phyloP scores from a whole-genome alignment of 1,139 yeast species.

The Yamadazyma aaseri region DNA sequence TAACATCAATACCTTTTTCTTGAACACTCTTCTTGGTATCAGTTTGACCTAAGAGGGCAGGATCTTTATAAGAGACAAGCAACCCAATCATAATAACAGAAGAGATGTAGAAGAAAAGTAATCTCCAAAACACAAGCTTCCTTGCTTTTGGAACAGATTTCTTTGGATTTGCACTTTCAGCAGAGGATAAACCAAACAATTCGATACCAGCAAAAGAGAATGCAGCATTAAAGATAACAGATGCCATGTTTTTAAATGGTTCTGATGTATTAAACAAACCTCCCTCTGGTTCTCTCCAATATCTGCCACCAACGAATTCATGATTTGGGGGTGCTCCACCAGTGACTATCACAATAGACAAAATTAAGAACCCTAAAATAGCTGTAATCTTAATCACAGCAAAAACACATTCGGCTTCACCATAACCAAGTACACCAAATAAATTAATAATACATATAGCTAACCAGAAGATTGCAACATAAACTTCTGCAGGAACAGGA shows the following conservation, averaged over 20 bases:
- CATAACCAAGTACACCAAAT: slow-evolving; percentile 38
- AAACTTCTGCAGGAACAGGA: slow-evolving; percentile 27
- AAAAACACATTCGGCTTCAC: slow-evolving; percentile 34
- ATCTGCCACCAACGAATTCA: slow-evolving; percentile 29
- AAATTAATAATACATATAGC: slow-evolving; percentile 28
- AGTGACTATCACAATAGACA: slow-evolving; percentile 28
- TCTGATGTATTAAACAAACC: slow-evolving; percentile 27
- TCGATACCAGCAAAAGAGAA: slow-evolving; percentile 60
- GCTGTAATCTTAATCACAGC: slow-evolving; percentile 31
- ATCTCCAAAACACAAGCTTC: slow-evolving; percentile 36
- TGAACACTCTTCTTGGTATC: slow-evolving; percentile 14
- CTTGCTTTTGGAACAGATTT: slow-evolving; percentile 34
- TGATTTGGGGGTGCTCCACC: slow-evolving; percentile 39
- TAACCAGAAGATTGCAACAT: slow-evolving; percentile 31
- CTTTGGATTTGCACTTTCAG: slow-evolving; percentile 34
- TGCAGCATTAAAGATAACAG: slow-evolving; percentile 84
- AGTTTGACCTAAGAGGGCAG: slow-evolving; percentile 18
- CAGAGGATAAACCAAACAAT: slow-evolving; percentile 36
- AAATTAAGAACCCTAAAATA: slow-evolving; percentile 31
- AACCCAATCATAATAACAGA: slow-evolving; percentile 32
- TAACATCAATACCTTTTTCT: slow-evolving; percentile 29
- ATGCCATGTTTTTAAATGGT: slow-evolving; percentile 70
- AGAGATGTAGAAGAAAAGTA: slow-evolving; percentile 29
- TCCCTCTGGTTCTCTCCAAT: slow-evolving; percentile 34
- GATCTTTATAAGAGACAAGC: slow-evolving; percentile 28